A percentile compares a stretch with the other conserved stretches of the same genome.
phyloP scores from a whole-genome alignment of 2,329 filamentous ascomycete species.

The Aspergillus pseudoviridinutans region DNA sequence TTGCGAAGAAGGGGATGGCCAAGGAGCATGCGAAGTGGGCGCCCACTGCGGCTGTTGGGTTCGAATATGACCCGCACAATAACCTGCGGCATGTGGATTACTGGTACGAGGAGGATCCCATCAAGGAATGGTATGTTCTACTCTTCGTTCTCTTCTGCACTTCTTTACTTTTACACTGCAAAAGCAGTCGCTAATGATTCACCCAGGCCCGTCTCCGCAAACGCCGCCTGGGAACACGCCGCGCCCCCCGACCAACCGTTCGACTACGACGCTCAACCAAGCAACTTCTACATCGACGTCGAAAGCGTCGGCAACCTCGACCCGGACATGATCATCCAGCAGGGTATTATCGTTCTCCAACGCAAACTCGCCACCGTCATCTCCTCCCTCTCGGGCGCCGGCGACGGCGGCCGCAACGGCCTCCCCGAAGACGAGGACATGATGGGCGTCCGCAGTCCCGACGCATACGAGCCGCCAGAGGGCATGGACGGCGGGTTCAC shows the following conservation, averaged over 20 bases:
- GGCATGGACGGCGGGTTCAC: conserved; percentile 41
- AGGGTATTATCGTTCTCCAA: conserved; percentile 84
- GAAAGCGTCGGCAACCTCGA: conserved; percentile 85
- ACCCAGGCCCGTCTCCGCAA: conserved; percentile 36
- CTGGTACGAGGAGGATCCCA: conserved; percentile 86
- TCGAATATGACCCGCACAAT: conserved; percentile 98
- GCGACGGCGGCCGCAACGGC: conserved; percentile 53
- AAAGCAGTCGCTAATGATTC: background rate
- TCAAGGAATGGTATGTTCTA: conserved; percentile 71
- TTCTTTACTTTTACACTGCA: too few relatives aligned
- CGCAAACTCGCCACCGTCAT: conserved; percentile 83
- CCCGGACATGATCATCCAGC: conserved; percentile 82
- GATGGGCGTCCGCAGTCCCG: conserved; percentile 49
- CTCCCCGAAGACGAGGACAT: conserved; percentile 42
- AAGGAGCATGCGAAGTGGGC: conserved; percentile 99
- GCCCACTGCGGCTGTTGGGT: conserved; percentile 84
- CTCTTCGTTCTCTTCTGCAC: background rate
- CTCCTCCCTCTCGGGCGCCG: conserved; percentile 53
- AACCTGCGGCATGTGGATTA: conserved; percentile 87
- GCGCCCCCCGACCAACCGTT: conserved; percentile 80
- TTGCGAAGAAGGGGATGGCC: conserved; percentile 96
- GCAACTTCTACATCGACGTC: conserved; percentile 87
- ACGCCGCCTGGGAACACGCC: conserved; percentile 67
- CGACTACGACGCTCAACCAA: conserved; percentile 82
- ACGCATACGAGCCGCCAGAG: conserved; percentile 46